Evolutionary conservation across 129 eudicot species (phyloP).

Genomic region (Flaveria sonorensis): DNA sequence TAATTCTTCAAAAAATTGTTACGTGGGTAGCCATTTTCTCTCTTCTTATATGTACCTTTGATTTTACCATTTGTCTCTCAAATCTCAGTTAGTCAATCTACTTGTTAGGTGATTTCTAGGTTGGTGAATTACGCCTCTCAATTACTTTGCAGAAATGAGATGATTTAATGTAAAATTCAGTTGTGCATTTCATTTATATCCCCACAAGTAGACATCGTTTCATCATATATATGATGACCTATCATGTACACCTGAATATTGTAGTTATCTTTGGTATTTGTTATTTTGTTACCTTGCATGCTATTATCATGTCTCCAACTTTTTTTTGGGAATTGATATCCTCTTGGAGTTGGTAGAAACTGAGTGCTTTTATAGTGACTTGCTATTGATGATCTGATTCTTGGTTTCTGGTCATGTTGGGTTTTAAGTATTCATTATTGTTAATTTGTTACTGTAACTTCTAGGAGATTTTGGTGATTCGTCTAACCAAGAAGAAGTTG

Average conservation of each 20-base stretch:
- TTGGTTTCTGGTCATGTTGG: constrained; percentile 9
- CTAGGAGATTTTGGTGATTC: constrained; percentile 86
- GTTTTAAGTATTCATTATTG: background rate
- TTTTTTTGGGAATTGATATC: background rate
- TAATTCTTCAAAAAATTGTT: background rate
- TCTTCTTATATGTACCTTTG: too few relatives aligned
- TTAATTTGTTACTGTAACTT: constrained; percentile 18
- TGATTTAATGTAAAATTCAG: background rate
- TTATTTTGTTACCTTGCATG: background rate
- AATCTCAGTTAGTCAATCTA: background rate
- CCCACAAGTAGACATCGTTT: background rate
- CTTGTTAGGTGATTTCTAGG: constrained; percentile 1
- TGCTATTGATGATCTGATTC: background rate
- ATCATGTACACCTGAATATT: background rate
- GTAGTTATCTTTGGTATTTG: constrained; percentile 4
- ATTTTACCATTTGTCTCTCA: too few relatives aligned
- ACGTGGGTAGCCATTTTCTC: background rate
- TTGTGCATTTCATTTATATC: background rate
- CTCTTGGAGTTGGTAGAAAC: background rate
- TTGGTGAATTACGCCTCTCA: background rate
- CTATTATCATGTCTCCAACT: background rate
- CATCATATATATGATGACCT: background rate
- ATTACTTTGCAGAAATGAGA: background rate
- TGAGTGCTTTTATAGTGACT: constrained; percentile 4
- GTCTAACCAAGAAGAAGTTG: constrained; percentile 66